Base-by-base conservation (phyloP, 805 yeast genomes). In the Starmerella ratchasimensis region DNA sequence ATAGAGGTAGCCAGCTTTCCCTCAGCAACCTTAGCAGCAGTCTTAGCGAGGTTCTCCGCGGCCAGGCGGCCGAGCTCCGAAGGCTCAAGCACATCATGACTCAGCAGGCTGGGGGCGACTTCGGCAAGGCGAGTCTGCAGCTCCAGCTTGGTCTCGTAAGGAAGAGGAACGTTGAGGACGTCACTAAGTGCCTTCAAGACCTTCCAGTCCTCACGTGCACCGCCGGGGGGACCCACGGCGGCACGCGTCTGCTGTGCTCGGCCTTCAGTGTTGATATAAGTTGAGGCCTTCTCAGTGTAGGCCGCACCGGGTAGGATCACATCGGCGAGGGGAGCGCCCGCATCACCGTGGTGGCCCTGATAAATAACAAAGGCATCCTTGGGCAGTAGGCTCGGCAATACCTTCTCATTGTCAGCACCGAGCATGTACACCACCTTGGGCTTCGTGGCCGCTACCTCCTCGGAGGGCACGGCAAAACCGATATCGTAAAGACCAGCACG, bases 321-420 rank as follows among this genome's bases (percentile, higher is more conserved):
- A 58, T 81, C 93, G 31, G 94, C 94, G 50, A 73, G 70, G 7
- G 88, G 75, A 21, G 94, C 94, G 49, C 94, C 94, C 17, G 70
- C 59, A 51, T 81, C 94, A 62, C 94, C 94, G 61, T 81, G 93
- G 61, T 82, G 93, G 39, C 94, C 94, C 63, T 81, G 83, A 63
- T 81, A 81, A 37, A 81, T 75, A 22, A 82, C 94, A 57, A 81
- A 82, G 3, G 94, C 82, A 56, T 81, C 90, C 57, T 67, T 65
- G 48, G 94, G 93, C 50, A 81, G 72, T 42, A 76, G 77, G 43
- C 67, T 62, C 48, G 93, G 93, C 50, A 81, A 72, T 42, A 77
- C 78, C 44, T 67, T 62, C 45, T 80, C 58, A 61, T 82, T 93
- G 58, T 81, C 94, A 25, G 94, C 93, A 30, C 88, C 90, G 38